Evolutionary conservation across 768 basidiomycete species (phyloP).

Genomic region (Boletellus sp.): DNA sequence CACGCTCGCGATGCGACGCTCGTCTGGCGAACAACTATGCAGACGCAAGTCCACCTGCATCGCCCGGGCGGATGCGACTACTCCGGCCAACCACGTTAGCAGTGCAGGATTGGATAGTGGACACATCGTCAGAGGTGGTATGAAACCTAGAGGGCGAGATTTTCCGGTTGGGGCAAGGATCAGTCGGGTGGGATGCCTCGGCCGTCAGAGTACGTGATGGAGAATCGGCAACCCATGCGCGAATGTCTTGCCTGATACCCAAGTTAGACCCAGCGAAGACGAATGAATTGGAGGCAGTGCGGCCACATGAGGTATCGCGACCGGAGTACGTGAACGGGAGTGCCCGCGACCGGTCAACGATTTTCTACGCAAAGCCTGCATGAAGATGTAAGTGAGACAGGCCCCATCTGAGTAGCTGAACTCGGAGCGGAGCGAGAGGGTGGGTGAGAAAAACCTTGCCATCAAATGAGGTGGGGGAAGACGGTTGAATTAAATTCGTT

Average conservation of each 20-base stretch:
- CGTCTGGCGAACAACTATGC: slow-evolving; percentile 87
- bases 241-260: slow-evolving; percentile 97
- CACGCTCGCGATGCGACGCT: slow-evolving; percentile 67
- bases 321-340: slow-evolving; percentile 58
- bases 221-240: slow-evolving; percentile 95
- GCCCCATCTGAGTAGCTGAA: slow-evolving; percentile 69
- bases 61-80: slow-evolving; percentile 92
- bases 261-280: background rate
- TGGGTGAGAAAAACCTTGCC: slow-evolving; percentile 11
- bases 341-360: slow-evolving; percentile 68
- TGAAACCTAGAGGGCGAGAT: slow-evolving; percentile 89
- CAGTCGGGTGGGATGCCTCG: slow-evolving; percentile 40
- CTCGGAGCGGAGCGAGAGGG: background rate
- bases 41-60: slow-evolving; percentile 85
- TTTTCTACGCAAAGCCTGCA: slow-evolving; percentile 56
- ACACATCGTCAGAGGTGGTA: slow-evolving; percentile 87
- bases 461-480: slow-evolving; percentile 15
- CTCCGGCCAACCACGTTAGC: slow-evolving; percentile 92
- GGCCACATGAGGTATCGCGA: slow-evolving; percentile 52
- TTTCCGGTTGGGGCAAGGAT: slow-evolving; percentile 94
- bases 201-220: slow-evolving; percentile 54
- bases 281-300: too few species aligned
- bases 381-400: slow-evolving; percentile 61
- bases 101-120: slow-evolving; percentile 92
- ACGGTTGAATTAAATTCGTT: background rate